Conservation (phyloP, 2,329 filamentous ascomycete species). For the Colletotrichum orchidophilum region DNA sequence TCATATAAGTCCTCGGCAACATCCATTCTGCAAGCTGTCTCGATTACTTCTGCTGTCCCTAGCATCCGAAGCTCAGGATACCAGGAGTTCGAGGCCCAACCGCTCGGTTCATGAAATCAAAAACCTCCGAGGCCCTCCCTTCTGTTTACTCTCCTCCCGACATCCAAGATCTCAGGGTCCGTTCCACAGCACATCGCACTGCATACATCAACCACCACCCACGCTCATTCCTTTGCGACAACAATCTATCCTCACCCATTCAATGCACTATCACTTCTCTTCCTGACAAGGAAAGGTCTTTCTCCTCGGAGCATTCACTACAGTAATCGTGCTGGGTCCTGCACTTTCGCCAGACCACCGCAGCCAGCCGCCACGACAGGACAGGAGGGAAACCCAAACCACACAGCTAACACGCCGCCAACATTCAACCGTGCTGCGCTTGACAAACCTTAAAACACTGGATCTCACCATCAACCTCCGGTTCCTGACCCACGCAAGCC, state of each 20-base stretch:
- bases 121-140: conserved; percentile 29
- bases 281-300: background rate
- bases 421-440: conserved; percentile 18
- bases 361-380: background rate
- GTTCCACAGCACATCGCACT: background rate
- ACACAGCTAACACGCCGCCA: background rate
- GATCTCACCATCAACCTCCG: conserved; percentile 2
- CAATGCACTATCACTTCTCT: background rate
- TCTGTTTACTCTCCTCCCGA: background rate
- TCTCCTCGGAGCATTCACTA: background rate
- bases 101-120: conserved; percentile 29
- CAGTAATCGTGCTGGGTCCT: background rate
- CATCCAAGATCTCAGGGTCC: conserved; percentile 10
- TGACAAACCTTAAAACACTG: conserved; percentile 29
- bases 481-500: conserved; percentile 25
- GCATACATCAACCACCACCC: conserved; percentile 3
- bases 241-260: background rate
- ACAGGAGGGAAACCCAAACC: background rate
- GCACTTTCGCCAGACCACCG: background rate
- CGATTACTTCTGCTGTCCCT: conserved; percentile 1
- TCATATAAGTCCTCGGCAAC: conserved; percentile 29
- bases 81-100: conserved; percentile 26
- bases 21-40: background rate
- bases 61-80: conserved; percentile 25
- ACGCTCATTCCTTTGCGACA: background rate